phyloP scores from a whole-genome alignment of 164 flowering plant species.

The Macadamia integrifolia region DNA sequence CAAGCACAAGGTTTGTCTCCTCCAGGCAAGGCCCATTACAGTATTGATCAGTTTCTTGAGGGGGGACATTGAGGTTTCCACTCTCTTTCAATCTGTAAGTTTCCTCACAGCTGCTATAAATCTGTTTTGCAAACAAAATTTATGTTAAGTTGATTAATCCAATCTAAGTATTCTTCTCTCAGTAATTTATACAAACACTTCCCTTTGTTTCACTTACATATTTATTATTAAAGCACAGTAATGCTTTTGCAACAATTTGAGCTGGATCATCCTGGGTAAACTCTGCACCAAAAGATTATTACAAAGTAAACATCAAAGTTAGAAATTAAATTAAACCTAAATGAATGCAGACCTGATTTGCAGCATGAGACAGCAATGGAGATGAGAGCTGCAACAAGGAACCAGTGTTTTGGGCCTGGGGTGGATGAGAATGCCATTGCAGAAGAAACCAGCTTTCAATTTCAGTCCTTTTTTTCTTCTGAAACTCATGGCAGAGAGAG shows the following conservation, averaged over 20 bases:
- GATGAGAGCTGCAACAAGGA: not conserved
- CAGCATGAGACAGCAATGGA: not conserved
- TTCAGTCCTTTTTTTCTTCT: too few species aligned
- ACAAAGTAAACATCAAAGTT: not conserved
- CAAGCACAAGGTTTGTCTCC: constrained; percentile 50
- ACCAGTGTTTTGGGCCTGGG: not conserved
- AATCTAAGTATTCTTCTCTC: too few species aligned
- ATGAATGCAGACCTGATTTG: not conserved
- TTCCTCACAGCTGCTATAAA: constrained; percentile 52
- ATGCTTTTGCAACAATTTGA: not conserved
- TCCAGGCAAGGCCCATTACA: constrained; percentile 54
- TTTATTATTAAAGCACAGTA: not conserved
- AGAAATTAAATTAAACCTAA: not conserved
- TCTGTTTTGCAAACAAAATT: constrained; percentile 17
- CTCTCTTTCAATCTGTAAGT: constrained; percentile 36
- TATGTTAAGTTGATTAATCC: too few species aligned
- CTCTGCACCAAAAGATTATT: not conserved
- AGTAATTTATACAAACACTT: too few species aligned
- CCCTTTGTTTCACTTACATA: not conserved
- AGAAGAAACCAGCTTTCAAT: too few species aligned
- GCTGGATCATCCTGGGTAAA: not conserved
- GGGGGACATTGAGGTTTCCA: constrained; percentile 46
- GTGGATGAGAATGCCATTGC: constrained; percentile 36
- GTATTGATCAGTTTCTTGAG: constrained; percentile 35
- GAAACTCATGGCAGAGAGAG: too few species aligned